These are phyloP conservation scores for Spathaspora gorwiae DNA, from an alignment of 805 yeast species.

Conservation along the genomic window DNA sequence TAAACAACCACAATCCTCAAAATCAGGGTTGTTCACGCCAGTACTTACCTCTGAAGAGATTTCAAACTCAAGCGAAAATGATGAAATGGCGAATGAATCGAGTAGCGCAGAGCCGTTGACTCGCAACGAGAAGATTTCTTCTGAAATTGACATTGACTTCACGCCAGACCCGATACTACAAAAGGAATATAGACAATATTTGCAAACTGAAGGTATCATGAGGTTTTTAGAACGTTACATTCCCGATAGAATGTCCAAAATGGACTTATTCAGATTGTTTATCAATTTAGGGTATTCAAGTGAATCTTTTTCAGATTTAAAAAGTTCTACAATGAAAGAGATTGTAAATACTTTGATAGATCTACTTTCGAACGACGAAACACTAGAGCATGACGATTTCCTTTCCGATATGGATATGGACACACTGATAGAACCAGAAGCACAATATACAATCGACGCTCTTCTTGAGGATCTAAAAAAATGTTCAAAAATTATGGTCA, in stretches of 20 bases:
- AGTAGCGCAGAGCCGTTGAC: no score
- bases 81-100: no score
- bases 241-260: conserved; percentile 10
- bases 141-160: background rate
- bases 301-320: conserved; percentile 3
- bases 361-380: conserved; percentile 8
- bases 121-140: background rate
- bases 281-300: conserved; percentile 16
- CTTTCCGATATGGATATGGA: background rate
- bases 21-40: background rate
- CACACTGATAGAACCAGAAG: background rate
- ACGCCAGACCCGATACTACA: conserved; percentile 1
- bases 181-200: conserved; percentile 10
- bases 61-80: background rate
- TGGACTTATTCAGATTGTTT: conserved; percentile 11
- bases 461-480: conserved; percentile 13
- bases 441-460: conserved; percentile 8
- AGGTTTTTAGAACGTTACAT: conserved; percentile 11
- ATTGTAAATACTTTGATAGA: conserved; percentile 8
- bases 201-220: conserved; percentile 11
- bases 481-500: conserved; percentile 52
- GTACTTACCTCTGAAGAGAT: background rate
- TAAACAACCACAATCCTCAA: background rate
- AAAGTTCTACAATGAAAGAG: conserved; percentile 5
- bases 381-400: background rate